A percentile compares a stretch with the other conserved stretches of the same genome.
Evolutionary conservation across 345 rosid species (phyloP).

Genomic region (Nephelium lappaceum): DNA sequence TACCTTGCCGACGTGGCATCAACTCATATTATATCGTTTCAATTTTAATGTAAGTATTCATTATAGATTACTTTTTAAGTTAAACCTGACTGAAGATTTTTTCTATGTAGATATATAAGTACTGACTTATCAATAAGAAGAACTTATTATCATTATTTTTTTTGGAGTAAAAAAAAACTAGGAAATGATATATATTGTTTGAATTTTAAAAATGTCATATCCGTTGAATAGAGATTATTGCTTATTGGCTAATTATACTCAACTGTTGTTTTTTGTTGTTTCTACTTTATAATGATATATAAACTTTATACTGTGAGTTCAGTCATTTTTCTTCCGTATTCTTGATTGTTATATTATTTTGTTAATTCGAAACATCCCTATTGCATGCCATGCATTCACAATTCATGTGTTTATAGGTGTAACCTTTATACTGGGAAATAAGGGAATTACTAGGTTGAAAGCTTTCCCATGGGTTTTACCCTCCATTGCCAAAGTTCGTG

Average conservation of each 20-base stretch:
- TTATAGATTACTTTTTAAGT: conserved; percentile 84
- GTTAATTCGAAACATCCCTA: not conserved
- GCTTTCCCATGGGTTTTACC: not conserved
- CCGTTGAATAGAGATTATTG: not conserved
- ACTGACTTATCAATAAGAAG: conserved; percentile 11
- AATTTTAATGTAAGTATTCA: conserved; percentile 71
- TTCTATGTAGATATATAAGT: conserved; percentile 77
- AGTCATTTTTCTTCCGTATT: not conserved
- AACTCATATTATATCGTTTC: conserved; percentile 7
- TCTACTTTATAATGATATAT: not conserved
- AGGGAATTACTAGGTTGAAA: not conserved
- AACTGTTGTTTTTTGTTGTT: not conserved
- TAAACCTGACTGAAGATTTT: conserved; percentile 70
- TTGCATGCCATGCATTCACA: not conserved
- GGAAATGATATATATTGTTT: conserved; percentile 5
- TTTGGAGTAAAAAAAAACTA: conserved; percentile 11
- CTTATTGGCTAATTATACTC: not conserved
- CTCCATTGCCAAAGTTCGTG: not conserved
- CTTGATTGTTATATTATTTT: not conserved
- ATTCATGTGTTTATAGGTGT: not conserved
- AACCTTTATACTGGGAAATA: not conserved
- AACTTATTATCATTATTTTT: not conserved
- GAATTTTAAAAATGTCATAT: not conserved
- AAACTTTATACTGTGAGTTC: not conserved
- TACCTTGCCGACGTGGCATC: not conserved